Percentiles rank a stretch among this genome's conserved stretches.
phyloP scores from a whole-genome alignment of 2,329 filamentous ascomycete genomes.

The Colletotrichum salicis region DNA sequence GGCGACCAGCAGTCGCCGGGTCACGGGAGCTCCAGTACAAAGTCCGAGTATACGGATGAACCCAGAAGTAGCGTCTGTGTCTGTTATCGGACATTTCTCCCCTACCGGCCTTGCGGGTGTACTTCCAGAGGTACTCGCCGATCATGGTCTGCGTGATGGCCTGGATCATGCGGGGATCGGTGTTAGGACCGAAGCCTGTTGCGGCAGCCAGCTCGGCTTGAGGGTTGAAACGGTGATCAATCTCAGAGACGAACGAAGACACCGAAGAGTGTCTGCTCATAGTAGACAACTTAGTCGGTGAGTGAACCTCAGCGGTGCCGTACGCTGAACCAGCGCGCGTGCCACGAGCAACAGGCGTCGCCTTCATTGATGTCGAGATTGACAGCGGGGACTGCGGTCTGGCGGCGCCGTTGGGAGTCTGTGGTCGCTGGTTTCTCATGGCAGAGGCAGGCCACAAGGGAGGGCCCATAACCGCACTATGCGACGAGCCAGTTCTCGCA shows the following conservation, averaged over 20 bases:
- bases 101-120: conserved; percentile 93
- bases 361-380: conserved; percentile 60
- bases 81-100: conserved; percentile 88
- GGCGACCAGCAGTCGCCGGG: conserved; percentile 80
- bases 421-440: conserved; percentile 62
- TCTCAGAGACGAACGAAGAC: conserved; percentile 93
- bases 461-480: conserved; percentile 76
- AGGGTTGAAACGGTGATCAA: conserved; percentile 91
- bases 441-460: conserved; percentile 86
- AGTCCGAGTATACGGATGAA: conserved; percentile 95
- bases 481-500: conserved; percentile 69
- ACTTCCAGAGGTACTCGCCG: conserved; percentile 98
- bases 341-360: conserved; percentile 68
- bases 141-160: conserved; percentile 99
- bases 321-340: conserved; percentile 55
- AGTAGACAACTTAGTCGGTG: conserved; percentile 54
- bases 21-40: conserved; percentile 97
- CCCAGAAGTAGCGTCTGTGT: conserved; percentile 98
- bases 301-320: conserved; percentile 59
- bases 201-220: conserved; percentile 58
- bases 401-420: conserved; percentile 67
- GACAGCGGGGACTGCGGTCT: conserved; percentile 53
- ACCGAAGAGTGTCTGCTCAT: conserved; percentile 81
- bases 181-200: conserved; percentile 74
- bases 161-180: conserved; percentile 98